These are phyloP conservation scores for Mycena pura DNA, from an alignment of 768 basidiomycete genomes.

Conservation along the genomic window DNA sequence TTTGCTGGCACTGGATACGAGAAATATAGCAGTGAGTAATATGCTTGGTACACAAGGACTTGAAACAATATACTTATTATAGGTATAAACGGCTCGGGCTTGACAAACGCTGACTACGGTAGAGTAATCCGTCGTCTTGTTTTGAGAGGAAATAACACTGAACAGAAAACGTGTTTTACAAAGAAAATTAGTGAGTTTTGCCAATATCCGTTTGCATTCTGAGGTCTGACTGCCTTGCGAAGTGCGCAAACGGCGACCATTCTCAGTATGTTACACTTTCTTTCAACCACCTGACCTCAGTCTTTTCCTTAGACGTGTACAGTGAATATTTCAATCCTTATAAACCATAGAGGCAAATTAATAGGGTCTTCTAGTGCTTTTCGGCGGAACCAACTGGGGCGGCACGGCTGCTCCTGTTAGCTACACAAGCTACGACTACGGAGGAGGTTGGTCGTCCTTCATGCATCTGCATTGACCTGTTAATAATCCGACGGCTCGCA, in stretches of 20 bases:
- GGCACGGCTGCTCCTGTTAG: constrained; percentile 62
- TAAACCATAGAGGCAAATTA: not conserved
- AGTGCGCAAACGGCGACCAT: constrained; percentile 58
- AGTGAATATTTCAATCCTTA: constrained; percentile 37
- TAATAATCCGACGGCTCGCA: constrained; percentile 20
- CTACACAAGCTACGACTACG: constrained; percentile 70
- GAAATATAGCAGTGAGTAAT: constrained; percentile 49
- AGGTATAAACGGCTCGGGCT: constrained; percentile 41
- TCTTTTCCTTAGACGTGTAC: constrained; percentile 48
- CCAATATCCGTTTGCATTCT: not conserved
- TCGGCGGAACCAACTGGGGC: constrained; percentile 72
- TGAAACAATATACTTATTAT: not conserved
- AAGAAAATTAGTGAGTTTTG: constrained; percentile 53
- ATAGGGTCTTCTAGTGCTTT: constrained; percentile 48
- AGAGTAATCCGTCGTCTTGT: constrained; percentile 7
- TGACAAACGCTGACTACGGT: constrained; percentile 54
- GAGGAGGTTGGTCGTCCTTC: constrained; percentile 43
- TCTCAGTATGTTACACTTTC: constrained; percentile 44
- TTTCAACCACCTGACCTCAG: constrained; percentile 22
- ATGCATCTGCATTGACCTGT: not conserved
- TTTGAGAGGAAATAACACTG: not conserved
- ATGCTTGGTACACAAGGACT: not conserved
- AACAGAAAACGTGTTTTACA: constrained; percentile 58
- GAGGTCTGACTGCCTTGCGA: not conserved
- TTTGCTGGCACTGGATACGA: constrained; percentile 59